Percentiles rank a stretch among this genome's conserved stretches.
phyloP scores from a whole-genome alignment of 2,329 filamentous ascomycete genomes.

The Fusarium paranaense region DNA sequence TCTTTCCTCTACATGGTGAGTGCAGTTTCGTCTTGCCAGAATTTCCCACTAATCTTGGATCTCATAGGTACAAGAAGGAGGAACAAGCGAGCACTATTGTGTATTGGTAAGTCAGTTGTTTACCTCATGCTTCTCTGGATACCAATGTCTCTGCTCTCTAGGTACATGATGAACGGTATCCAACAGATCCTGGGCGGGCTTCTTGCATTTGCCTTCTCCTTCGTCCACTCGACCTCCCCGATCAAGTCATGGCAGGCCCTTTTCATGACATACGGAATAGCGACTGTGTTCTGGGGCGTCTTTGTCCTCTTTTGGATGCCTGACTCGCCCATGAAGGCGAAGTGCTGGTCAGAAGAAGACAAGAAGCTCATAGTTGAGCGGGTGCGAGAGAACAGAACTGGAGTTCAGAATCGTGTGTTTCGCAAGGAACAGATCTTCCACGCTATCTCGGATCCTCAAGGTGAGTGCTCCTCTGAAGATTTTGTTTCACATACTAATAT shows the following conservation, averaged over 20 bases:
- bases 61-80: constrained; percentile 65
- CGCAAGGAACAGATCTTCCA: constrained; percentile 58
- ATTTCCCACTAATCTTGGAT: neutral
- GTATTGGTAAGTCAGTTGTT: constrained; percentile 56
- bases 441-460: constrained; percentile 72
- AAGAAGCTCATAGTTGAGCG: constrained; percentile 72
- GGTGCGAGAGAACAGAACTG: constrained; percentile 69
- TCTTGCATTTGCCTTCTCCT: constrained; percentile 70
- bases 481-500: neutral
- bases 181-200: constrained; percentile 79
- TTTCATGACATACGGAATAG: constrained; percentile 71
- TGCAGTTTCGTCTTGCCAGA: neutral
- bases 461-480: neutral
- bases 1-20: constrained; percentile 71
- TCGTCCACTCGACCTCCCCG: constrained; percentile 59
- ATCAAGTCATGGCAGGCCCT: constrained; percentile 75
- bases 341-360: constrained; percentile 74
- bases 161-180: constrained; percentile 79
- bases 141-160: neutral
- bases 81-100: constrained; percentile 75
- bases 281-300: constrained; percentile 70
- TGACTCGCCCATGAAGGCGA: constrained; percentile 77
- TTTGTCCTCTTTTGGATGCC: constrained; percentile 73
- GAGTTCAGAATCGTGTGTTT: constrained; percentile 66
- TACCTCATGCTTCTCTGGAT: too few species aligned